Evolutionary conservation across 164 flowering plant genomes (phyloP).

Genomic region (Annona cherimola): DNA sequence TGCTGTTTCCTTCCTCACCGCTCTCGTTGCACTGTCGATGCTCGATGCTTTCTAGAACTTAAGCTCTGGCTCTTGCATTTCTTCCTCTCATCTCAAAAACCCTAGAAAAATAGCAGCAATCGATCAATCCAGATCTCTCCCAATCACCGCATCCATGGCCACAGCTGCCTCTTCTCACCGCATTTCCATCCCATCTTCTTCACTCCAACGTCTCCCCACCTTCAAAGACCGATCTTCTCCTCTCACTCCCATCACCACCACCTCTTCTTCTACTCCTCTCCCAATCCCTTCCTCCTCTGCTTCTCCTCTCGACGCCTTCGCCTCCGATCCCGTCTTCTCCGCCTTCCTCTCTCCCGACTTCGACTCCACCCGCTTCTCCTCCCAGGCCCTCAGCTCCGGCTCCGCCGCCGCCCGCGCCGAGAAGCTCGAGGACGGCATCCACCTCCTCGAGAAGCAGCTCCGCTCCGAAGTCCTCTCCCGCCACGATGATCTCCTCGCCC

Average conservation of each 20-base stretch:
- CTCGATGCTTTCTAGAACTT: too few species aligned
- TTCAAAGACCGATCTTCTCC: constrained; percentile 38
- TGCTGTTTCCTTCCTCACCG: too few species aligned
- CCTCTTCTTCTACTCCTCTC: background rate
- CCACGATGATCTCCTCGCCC: constrained; percentile 64
- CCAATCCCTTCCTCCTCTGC: constrained; percentile 3
- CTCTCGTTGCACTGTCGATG: too few species aligned
- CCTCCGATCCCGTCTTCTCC: constrained; percentile 80
- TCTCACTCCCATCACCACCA: constrained; percentile 7
- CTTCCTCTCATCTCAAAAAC: too few species aligned
- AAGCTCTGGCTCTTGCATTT: too few species aligned
- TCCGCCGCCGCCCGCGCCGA: constrained; percentile 92
- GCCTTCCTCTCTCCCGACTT: constrained; percentile 79
- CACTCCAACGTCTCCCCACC: constrained; percentile 61
- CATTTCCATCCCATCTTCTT: constrained; percentile 23
- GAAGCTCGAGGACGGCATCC: constrained; percentile 73
- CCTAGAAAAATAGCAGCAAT: too few species aligned
- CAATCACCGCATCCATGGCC: constrained; percentile 11
- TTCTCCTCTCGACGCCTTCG: constrained; percentile 54
- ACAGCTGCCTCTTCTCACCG: constrained; percentile 18
- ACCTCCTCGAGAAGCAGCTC: constrained; percentile 73
- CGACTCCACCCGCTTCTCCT: constrained; percentile 78
- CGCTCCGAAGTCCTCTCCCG: constrained; percentile 76
- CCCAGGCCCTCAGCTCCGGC: constrained; percentile 87
- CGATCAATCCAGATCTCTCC: background rate